Percentiles rank a stretch among this genome's conserved stretches.
Conservation (phyloP, 148 eudicot species). For the Cornus suecica region DNA sequence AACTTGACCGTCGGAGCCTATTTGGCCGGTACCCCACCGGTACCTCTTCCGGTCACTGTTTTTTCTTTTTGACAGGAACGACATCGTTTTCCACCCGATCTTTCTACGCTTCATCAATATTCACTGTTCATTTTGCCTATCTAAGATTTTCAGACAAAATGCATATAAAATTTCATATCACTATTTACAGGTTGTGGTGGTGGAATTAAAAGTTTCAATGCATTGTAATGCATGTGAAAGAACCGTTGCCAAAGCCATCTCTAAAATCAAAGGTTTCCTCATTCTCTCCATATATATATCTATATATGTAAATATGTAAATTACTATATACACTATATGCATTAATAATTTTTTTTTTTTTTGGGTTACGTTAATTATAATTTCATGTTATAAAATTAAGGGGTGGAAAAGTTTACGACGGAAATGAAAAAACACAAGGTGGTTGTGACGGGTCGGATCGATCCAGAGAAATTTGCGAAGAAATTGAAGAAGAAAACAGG, state of each 20-base stretch:
- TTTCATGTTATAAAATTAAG: conserved; percentile 11
- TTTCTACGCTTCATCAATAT: too few species aligned
- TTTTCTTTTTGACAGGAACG: too few species aligned
- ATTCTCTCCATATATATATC: not conserved
- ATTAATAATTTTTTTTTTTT: too few species aligned
- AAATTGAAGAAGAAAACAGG: conserved; percentile 52
- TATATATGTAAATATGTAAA: too few species aligned
- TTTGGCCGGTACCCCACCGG: too few species aligned
- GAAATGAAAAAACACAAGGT: conserved; percentile 42
- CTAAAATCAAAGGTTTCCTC: conserved; percentile 43
- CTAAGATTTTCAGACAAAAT: too few species aligned
- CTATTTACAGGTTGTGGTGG: conserved; percentile 23
- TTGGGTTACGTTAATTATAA: too few species aligned
- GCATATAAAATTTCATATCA: not conserved
- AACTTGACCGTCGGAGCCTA: too few species aligned
- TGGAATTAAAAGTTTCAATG: conserved; percentile 37
- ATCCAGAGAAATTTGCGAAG: conserved; percentile 42
- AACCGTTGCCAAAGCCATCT: conserved; percentile 42
- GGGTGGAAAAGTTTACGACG: conserved; percentile 52
- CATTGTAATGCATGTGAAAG: conserved; percentile 48
- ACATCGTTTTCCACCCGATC: too few species aligned
- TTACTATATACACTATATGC: not conserved
- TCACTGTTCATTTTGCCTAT: too few species aligned
- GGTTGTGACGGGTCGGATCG: conserved; percentile 33
- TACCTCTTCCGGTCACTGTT: too few species aligned